Percentiles rank a stretch among this genome's conserved stretches.
Evolutionary conservation across 352 stramenopile species (phyloP).

Genomic region (Globisporangium nunn): DNA sequence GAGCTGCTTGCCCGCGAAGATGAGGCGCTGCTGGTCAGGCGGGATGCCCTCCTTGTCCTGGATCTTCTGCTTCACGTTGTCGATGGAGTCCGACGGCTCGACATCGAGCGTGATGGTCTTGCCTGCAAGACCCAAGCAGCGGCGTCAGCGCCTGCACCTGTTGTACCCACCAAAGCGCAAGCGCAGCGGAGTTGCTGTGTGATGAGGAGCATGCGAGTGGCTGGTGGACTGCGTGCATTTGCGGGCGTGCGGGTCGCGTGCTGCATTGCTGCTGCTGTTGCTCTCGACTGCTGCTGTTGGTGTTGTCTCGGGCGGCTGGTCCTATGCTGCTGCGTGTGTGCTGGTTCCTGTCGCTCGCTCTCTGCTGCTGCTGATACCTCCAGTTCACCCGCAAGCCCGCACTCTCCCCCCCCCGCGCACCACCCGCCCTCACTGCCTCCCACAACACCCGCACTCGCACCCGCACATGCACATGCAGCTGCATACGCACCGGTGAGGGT

Average conservation of each 20-base stretch:
- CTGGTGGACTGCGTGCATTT: neutral
- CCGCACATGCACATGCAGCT: neutral
- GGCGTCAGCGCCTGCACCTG: constrained; percentile 1
- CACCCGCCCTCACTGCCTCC: no score
- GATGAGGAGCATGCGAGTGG: neutral
- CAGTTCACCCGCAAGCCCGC: neutral
- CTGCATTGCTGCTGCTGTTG: neutral
- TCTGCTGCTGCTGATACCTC: neutral
- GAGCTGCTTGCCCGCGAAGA: constrained; percentile 84
- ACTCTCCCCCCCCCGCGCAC: neutral
- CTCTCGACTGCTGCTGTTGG: neutral
- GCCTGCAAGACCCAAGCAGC: constrained; percentile 28
- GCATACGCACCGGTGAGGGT: constrained; percentile 19
- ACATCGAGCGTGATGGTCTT: constrained; percentile 91
- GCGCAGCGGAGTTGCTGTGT: no score
- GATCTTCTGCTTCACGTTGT: constrained; percentile 95
- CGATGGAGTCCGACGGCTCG: constrained; percentile 88
- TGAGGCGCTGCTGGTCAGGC: constrained; percentile 89
- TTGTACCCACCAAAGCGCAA: neutral
- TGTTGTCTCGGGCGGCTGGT: no score
- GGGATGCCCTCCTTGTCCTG: constrained; percentile 90
- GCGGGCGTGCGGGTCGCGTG: neutral
- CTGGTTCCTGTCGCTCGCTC: neutral
- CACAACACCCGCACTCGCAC: neutral
- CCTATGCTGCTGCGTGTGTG: neutral